A percentile compares a stretch with the other conserved stretches of the same genome.
phyloP scores from a whole-genome alignment of 177 flowering plant genomes.

The Vitis hybrid region DNA sequence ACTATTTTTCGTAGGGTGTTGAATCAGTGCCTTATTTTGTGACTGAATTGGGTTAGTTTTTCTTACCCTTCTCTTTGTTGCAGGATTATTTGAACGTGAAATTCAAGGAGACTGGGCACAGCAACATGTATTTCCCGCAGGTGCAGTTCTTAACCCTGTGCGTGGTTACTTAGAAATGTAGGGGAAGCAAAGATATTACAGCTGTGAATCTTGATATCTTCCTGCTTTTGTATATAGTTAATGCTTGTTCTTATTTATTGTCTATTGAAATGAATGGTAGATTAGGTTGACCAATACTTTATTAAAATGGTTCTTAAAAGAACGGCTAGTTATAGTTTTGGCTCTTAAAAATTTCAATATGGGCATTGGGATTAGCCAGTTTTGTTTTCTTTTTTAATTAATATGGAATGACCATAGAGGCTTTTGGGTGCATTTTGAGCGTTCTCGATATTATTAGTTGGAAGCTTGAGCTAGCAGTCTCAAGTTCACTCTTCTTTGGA shows the following conservation, averaged over 20 bases:
- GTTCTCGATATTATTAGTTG: no score
- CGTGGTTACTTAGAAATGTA: neutral
- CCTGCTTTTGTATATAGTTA: neutral
- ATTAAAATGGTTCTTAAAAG: neutral
- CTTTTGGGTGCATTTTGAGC: no score
- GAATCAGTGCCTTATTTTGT: no score
- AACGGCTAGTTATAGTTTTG: neutral
- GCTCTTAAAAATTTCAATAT: neutral
- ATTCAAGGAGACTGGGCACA: constrained; percentile 97
- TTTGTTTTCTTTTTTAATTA: no score
- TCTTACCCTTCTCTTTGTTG: constrained; percentile 8
- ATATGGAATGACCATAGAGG: no score
- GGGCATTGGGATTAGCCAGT: neutral
- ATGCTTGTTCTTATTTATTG: neutral
- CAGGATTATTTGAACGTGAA: constrained; percentile 96
- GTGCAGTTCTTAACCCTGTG: constrained; percentile 25
- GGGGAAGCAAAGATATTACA: neutral
- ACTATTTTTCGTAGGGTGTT: no score
- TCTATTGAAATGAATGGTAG: neutral
- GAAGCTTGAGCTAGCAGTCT: no score
- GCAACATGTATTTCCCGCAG: constrained; percentile 97
- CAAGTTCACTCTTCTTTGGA: no score
- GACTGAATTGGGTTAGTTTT: neutral
- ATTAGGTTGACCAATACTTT: neutral
- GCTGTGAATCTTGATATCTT: neutral